phyloP scores from a whole-genome alignment of 768 basidiomycete genomes.

The Hypholoma sublateritium region DNA sequence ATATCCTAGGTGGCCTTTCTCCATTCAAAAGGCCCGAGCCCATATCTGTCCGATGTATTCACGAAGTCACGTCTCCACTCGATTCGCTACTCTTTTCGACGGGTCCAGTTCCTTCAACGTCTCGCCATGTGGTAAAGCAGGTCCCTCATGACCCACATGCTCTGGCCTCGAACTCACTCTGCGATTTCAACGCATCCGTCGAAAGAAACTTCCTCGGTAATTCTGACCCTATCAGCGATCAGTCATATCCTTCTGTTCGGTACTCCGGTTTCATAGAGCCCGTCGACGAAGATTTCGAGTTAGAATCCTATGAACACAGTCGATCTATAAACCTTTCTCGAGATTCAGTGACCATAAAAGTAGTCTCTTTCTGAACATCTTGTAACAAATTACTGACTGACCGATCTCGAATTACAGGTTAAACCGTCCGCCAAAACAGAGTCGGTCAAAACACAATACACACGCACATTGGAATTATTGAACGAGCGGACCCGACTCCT shows the following conservation, averaged over 20 bases:
- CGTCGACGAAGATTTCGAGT: constrained; percentile 52
- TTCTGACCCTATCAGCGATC: constrained; percentile 11
- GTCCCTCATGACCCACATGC: not conserved
- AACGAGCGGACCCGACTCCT: constrained; percentile 58
- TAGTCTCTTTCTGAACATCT: not conserved
- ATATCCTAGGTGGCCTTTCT: constrained; percentile 22
- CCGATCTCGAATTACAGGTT: not conserved
- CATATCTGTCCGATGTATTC: constrained; percentile 43
- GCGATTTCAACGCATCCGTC: not conserved
- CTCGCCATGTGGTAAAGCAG: not conserved
- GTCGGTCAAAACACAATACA: constrained; percentile 26
- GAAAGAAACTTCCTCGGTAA: constrained; percentile 6
- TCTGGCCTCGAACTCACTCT: not conserved
- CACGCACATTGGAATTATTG: constrained; percentile 48
- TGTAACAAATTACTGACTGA: not conserved
- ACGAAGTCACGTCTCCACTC: constrained; percentile 42
- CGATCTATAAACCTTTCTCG: constrained; percentile 16
- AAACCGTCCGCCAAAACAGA: constrained; percentile 8
- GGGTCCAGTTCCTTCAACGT: not conserved
- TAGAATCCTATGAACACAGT: constrained; percentile 47
- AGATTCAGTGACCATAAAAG: not conserved
- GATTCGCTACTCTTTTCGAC: constrained; percentile 31
- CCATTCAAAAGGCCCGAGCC: constrained; percentile 13
- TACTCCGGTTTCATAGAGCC: constrained; percentile 53
- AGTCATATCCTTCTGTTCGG: constrained; percentile 32